These are phyloP conservation scores for Ophiorrhiza pumila DNA, from an alignment of 257 asterid species.

Conservation along the genomic window DNA sequence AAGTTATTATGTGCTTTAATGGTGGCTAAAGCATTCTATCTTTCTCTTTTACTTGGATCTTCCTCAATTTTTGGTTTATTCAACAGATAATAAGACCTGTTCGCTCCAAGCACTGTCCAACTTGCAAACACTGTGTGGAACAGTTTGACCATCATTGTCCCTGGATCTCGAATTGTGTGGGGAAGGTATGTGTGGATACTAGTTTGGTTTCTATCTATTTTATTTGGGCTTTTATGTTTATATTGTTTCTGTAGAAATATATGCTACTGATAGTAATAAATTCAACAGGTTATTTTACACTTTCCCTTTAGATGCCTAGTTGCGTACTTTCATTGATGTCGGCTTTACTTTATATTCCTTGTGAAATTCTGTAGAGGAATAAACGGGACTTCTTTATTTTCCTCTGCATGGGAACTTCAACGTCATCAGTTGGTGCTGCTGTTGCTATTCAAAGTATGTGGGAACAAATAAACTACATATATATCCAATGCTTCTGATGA, in stretches of 20 bases:
- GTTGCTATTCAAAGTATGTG: constrained; percentile 77
- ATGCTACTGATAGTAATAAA: not conserved
- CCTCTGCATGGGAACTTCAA: constrained; percentile 64
- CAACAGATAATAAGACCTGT: constrained; percentile 83
- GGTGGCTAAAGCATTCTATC: constrained; percentile 14
- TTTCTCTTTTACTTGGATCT: not conserved
- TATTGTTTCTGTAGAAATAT: not conserved
- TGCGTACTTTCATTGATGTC: constrained; percentile 7
- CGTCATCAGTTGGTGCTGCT: constrained; percentile 53
- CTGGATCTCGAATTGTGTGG: constrained; percentile 98
- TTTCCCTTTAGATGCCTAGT: constrained; percentile 6
- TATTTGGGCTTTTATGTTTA: not conserved
- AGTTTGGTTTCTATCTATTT: not conserved
- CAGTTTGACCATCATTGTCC: constrained; percentile 99
- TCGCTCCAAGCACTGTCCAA: constrained; percentile 95
- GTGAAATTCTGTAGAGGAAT: constrained; percentile 69
- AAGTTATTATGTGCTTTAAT: constrained; percentile 14
- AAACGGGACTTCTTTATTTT: constrained; percentile 81
- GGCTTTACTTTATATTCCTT: constrained; percentile 14
- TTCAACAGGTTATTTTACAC: not conserved
- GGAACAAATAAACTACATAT: constrained; percentile 23
- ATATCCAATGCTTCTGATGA: not conserved
- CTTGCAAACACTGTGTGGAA: constrained; percentile 90
- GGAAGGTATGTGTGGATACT: constrained; percentile 54
- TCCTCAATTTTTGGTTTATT: constrained; percentile 11